These are phyloP conservation scores for Sistotremastrum niveocremeum DNA, from an alignment of 768 basidiomycete genomes.

Conservation along the genomic window DNA sequence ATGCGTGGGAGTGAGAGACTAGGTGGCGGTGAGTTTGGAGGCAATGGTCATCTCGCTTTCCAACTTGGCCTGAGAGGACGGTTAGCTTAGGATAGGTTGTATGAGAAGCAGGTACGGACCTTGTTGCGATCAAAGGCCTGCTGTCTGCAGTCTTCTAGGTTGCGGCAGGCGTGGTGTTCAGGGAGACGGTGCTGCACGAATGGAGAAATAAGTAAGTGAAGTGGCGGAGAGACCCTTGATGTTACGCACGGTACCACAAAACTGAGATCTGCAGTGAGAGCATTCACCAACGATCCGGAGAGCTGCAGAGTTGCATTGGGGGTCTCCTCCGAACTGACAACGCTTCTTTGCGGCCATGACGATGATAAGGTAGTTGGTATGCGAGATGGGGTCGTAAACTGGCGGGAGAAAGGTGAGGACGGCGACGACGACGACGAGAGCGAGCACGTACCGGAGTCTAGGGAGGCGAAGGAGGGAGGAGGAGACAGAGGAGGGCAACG, in stretches of 20 bases:
- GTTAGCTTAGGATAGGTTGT: too few species aligned
- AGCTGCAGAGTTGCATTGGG: conserved; percentile 63
- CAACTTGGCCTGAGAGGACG: conserved; percentile 40
- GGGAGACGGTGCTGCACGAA: conserved; percentile 66
- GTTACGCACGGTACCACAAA: conserved; percentile 59
- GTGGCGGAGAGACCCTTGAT: conserved; percentile 4
- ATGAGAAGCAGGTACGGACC: conserved; percentile 10
- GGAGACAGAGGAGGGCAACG: too few species aligned
- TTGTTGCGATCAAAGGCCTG: conserved; percentile 85
- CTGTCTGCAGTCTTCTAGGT: conserved; percentile 73
- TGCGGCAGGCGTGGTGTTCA: conserved; percentile 75
- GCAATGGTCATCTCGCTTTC: conserved; percentile 82
- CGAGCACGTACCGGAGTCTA: too few species aligned
- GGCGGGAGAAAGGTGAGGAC: neutral
- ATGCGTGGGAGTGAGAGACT: conserved; percentile 6
- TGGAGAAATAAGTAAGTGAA: conserved; percentile 9
- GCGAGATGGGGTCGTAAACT: neutral
- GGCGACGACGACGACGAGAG: neutral
- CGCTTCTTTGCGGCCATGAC: conserved; percentile 78
- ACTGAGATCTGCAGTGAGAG: conserved; percentile 62
- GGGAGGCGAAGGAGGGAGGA: too few species aligned
- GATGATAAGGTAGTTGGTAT: neutral
- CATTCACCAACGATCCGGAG: conserved; percentile 79
- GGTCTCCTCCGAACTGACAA: conserved; percentile 52
- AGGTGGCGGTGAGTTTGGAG: conserved; percentile 54